phyloP scores from a whole-genome alignment of 805 yeast genomes.

The Spathaspora arborariae region DNA sequence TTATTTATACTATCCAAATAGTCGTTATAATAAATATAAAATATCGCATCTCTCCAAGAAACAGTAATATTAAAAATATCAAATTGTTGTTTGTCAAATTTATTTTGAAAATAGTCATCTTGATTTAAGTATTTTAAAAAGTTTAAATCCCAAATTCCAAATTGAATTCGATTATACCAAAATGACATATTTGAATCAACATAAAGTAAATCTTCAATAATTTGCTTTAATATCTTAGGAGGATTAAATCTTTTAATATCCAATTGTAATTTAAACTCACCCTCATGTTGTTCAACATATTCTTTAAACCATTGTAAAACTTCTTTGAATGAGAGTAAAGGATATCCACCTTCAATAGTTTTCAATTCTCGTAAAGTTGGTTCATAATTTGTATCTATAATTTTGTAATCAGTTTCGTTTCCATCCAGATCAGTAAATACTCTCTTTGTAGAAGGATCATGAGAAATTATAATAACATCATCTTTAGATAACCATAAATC shows the following conservation, averaged over 20 bases:
- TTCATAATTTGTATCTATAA: conserved; percentile 27
- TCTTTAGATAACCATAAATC: conserved; percentile 40
- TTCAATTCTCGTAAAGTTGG: conserved; percentile 22
- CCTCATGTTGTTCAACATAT: conserved; percentile 14
- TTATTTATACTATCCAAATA: conserved; percentile 21
- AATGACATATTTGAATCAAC: conserved; percentile 28
- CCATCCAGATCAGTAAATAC: conserved; percentile 34
- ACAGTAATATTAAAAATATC: conserved; percentile 35
- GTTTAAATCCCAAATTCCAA: conserved; percentile 40
- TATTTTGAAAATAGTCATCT: conserved; percentile 28
- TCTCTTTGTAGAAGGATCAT: conserved; percentile 37
- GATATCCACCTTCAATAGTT: conserved; percentile 32
- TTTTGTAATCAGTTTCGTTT: conserved; percentile 29
- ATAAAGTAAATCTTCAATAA: conserved; percentile 26
- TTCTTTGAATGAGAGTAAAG: conserved; percentile 26
- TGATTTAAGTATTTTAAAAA: conserved; percentile 38
- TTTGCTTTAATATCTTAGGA: conserved; percentile 24
- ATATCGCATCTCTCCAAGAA: conserved; percentile 29
- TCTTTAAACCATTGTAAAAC: conserved; percentile 30
- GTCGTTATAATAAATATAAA: conserved; percentile 32
- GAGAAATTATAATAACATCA: conserved; percentile 35
- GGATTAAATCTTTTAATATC: conserved; percentile 40
- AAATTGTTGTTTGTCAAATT: conserved; percentile 20
- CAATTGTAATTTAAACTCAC: conserved; percentile 29
- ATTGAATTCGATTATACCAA: conserved; percentile 36